Evolutionary conservation across 768 basidiomycete genomes (phyloP), one percentile per base, ranked within the genome.

Genomic region (Boletus sensibilis): DNA sequence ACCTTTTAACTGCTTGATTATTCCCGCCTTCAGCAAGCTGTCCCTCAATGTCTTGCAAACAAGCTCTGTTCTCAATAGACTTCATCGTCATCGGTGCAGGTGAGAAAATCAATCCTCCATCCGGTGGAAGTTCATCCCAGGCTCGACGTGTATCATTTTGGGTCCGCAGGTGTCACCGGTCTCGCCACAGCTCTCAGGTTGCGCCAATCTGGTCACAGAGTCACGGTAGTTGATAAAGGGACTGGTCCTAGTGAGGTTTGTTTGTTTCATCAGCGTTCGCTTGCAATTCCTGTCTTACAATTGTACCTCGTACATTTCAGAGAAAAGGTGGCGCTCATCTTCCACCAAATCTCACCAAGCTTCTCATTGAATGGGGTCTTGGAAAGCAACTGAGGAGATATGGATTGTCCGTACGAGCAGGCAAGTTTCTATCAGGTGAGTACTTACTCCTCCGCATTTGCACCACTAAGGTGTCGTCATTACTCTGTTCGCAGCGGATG

Each of bases 171-270:
- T 34, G 71, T 86, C 34, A 72, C 81, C 42, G 86, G 86, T 23
- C 77, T 87, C 21, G 79, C 85, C 5, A 72, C 79, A 9, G 86
- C 86, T 10, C 81, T 78, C 64, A 72, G 81, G n/a, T 72, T 88
- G 40, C 74, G 76, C 40, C 78, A 76, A 55, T 78, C 81, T 13
- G 86, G 87, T 5, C 87, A 88, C 69, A 71, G 74, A 29, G 85
- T 87, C 34, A 74, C 76, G 1, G 76, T 88, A 2, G 57, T 87
- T 25, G 86, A 88, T 58, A 75, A 78, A 57, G 74, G 73, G 13
- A 69, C 74, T 56, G 80, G 79, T 21, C 77, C 75, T 21, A 65
- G 70, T 25, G 74, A 75, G 60, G 79, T 79, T 18, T n/a, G 71
- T 53, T 46, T 35, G 5, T 34, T 12, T 14, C 20, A 16, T 38